Percentiles rank a stretch among this genome's conserved stretches.
Conservation (phyloP, 179 eudicot genomes). For the Silene noctiflora region DNA sequence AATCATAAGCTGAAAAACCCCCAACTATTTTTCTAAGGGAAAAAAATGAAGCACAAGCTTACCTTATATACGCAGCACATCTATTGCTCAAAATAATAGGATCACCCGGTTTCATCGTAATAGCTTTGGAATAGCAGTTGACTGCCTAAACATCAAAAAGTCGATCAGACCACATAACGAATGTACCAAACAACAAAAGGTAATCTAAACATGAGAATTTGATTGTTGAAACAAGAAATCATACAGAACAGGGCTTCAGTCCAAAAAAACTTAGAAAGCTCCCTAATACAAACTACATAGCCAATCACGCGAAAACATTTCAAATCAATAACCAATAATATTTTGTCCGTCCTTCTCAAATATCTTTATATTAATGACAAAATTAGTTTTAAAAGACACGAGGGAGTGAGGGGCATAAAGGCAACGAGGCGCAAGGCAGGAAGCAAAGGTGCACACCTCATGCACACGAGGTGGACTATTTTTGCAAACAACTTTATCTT, state of each 20-base stretch:
- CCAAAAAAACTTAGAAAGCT: background rate
- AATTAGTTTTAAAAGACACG: no score
- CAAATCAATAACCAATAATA: background rate
- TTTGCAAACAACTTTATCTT: no score
- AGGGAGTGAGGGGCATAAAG: no score
- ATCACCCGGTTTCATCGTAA: conserved; percentile 64
- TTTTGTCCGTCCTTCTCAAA: background rate
- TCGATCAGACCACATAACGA: conserved; percentile 12
- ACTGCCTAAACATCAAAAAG: conserved; percentile 51
- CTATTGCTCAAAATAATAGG: conserved; percentile 84
- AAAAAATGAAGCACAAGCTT: background rate
- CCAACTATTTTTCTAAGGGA: background rate
- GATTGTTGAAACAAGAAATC: background rate
- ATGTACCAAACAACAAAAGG: background rate
- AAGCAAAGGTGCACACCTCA: no score
- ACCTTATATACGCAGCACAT: conserved; percentile 92
- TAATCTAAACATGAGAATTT: background rate
- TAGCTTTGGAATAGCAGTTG: conserved; percentile 73
- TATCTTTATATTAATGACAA: background rate
- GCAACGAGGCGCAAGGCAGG: no score
- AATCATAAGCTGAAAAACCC: background rate
- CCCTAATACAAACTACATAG: background rate
- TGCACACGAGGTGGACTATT: no score
- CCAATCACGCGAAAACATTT: background rate
- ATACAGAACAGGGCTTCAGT: background rate